Evolutionary conservation across 257 asterid species (phyloP).

Genomic region (Dorcoceras hygrometricum): DNA sequence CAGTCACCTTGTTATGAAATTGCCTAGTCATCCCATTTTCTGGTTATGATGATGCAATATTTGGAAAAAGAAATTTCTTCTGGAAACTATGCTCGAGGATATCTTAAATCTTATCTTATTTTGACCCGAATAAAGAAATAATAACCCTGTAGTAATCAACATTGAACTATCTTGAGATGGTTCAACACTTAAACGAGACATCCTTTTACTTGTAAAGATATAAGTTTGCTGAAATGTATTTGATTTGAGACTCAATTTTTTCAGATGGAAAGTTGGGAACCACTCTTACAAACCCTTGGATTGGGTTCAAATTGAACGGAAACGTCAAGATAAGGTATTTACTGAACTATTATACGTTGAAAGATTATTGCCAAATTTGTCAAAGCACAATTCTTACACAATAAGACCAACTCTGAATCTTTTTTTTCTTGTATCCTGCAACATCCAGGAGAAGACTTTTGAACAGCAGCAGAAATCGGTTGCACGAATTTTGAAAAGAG

Average conservation of each 20-base stretch:
- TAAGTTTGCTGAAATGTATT: background rate
- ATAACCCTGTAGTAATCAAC: background rate
- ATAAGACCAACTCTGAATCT: background rate
- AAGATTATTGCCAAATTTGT: background rate
- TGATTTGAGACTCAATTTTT: background rate
- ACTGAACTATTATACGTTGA: background rate
- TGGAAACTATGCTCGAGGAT: background rate
- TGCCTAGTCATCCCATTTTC: conserved; percentile 11
- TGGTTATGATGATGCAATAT: background rate
- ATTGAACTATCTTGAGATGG: background rate
- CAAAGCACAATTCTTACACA: background rate
- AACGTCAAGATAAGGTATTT: conserved; percentile 77
- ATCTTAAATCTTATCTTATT: background rate
- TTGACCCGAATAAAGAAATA: background rate
- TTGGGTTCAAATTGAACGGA: conserved; percentile 73
- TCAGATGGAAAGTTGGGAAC: conserved; percentile 79
- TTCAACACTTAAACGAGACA: background rate
- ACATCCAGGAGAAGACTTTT: conserved; percentile 63
- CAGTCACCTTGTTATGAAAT: background rate
- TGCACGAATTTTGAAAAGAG: conserved; percentile 55
- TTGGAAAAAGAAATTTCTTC: background rate
- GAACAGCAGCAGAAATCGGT: conserved; percentile 67
- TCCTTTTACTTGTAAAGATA: background rate
- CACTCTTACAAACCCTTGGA: conserved; percentile 57
- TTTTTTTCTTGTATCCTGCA: conserved; percentile 8